These are phyloP conservation scores for Trifolium fragiferum DNA, from an alignment of 306 rosid species.

Conservation along the genomic window DNA sequence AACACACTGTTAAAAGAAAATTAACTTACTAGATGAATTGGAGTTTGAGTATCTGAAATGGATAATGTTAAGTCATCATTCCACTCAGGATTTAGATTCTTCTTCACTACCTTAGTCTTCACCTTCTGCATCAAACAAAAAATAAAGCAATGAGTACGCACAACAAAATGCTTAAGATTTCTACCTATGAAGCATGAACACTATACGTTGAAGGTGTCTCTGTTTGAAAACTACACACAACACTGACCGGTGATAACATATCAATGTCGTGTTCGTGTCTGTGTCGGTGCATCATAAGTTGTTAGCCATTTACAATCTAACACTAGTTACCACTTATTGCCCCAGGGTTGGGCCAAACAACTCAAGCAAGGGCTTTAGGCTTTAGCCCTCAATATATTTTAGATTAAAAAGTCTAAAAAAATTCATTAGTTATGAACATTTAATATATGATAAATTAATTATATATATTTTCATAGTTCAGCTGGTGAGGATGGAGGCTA, in stretches of 20 bases:
- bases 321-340: neutral
- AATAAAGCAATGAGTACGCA: slow-evolving; percentile 35
- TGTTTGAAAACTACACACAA: neutral
- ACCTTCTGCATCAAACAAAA: slow-evolving; percentile 58
- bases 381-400: too few relatives aligned
- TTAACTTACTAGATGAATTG: slow-evolving; percentile 68
- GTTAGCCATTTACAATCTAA: neutral
- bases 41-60: slow-evolving; percentile 59
- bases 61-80: slow-evolving; percentile 81
- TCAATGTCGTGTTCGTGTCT: too few relatives aligned
- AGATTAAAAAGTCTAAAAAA: too few relatives aligned
- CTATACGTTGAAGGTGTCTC: neutral
- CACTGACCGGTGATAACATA: too few relatives aligned
- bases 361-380: too few relatives aligned
- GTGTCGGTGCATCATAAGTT: neutral
- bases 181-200: neutral
- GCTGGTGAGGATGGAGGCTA: too few relatives aligned
- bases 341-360: too few relatives aligned
- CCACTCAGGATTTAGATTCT: slow-evolving; percentile 83
- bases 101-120: slow-evolving; percentile 72
- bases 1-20: slow-evolving; percentile 6
- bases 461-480: too few relatives aligned
- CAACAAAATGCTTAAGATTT: slow-evolving; percentile 1
- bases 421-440: too few relatives aligned
- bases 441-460: too few relatives aligned